Evolutionary conservation across 768 basidiomycete species (phyloP), one percentile per base, ranked within the genome.

Genomic region (Calocybe cyanea): DNA sequence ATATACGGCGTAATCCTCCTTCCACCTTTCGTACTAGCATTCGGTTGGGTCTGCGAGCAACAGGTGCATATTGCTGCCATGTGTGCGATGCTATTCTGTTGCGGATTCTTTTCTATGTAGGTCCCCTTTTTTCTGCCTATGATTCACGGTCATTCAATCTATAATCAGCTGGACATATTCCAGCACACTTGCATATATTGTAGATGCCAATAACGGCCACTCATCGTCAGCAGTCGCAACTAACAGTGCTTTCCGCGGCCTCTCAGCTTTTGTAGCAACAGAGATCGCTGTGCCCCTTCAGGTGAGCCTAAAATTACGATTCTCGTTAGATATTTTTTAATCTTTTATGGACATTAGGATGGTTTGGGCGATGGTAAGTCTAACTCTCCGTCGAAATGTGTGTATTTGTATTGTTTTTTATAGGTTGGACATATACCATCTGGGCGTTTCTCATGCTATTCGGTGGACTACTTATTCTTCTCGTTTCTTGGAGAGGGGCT

Each of bases 181-280:
- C 13, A 80, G 80, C 40, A 84, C 86, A 0, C 65, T 94, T 23
- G 85, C 92, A 0, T 94, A 92, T 55, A 72, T 93, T 25, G 89
- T 93, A 13, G 92, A 96, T 55, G 80, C 89, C 4, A 96, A 94
- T 59, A 70, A 73, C 5, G 92, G 92, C 7, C 77, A 87, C 21
- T 87, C 87, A 2, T 80, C 85, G 3, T 79, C 79, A 2, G 89
- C 87, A 1, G 77, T 81, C 6, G 89, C 91, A 0, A 66, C 75
- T 21, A 94, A 94, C 61, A 87, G 85, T 46, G 76, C 76, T 23
- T 86, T 86, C 62, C 77, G 92, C 39, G 89, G 92, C 0, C 35
- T 74, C 3, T 65, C 75, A 13, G 90, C 84, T 2, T 86, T 86
- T 59, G 57, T 86, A 14, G 78, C 80, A 1, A 79, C 79, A 1